Base-by-base conservation (phyloP, 2,329 filamentous ascomycete species). In the Fusarium sp. region DNA sequence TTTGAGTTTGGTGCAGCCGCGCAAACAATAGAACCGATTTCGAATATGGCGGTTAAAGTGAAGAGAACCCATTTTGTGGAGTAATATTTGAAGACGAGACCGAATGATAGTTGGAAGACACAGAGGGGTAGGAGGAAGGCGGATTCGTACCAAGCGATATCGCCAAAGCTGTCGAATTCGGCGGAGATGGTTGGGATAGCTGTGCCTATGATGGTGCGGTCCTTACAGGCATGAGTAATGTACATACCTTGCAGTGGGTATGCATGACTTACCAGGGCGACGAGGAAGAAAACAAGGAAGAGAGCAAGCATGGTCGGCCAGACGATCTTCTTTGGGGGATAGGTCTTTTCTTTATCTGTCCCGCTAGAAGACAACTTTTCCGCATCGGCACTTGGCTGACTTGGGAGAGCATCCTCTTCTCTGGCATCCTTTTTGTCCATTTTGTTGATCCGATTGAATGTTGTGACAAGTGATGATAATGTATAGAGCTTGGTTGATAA, bases 81-180 rank as follows among this genome's bases (percentile, higher is more conserved):
- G 6, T 70, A 70, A 30, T 70, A 70, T 20, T 69, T 69, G 4
- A 69, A 69, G 9, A 69, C 42, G 1, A 69, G 67, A 0, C 67
- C 67, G 20, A 69, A 69, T 0, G 67, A 70, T 5, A 70, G 26
- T 20, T 70, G 67, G n/a, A 70, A 60, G 12, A 70, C 67, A 17
- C 61, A 70, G 30, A 70, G 67, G 3, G 67, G 66, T 0, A 70
- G 61, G 3, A 70, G 61, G 8, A 70, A 70, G 11, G 67, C 67
- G 0, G 67, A 70, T 55, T 70, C 67, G 38, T 70, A 70, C 67
- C 67, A 70, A 0, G 67, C 66, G 4, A 70, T 70, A 8, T 70
- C 67, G 2, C 67, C 62, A 6, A 70, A 70, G 33, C 66, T 70
- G 26, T 70, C 13, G 23, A 70, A 70, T 0, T 70, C 67, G 18